Evolutionary conservation across 1,284 basidiomycete species (phyloP), one percentile per base, ranked within the genome.

Genomic region (Apiotrichum porosum): DNA sequence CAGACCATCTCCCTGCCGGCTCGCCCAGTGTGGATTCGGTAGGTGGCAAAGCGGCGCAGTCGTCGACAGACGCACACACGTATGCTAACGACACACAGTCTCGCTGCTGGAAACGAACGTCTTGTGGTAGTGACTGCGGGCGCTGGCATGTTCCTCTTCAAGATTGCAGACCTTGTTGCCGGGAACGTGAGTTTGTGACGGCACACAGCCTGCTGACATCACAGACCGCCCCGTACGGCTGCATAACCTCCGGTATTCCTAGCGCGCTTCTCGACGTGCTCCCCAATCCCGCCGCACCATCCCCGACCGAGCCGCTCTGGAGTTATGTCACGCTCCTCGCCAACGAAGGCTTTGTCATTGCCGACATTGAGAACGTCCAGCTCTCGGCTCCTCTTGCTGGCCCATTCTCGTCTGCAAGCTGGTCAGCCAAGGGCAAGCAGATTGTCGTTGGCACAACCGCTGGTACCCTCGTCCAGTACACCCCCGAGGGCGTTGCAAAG

Each of bases 341-440:
- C 12, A 47, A 49, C 6, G 61, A 66, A 32, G 63, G 67, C 10
- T 46, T 74, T 18, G 60, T 67, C 19, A 54, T 74, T 40, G 47
- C 70, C 33, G 57, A 72, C 55, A 57, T 74, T 40, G 60, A 63
- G 49, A 33, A 54, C 44, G 28, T 58, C 34, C 30, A 58, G 47
- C 37, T 64, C 4, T 46, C 60, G 3, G 44, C 49, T 1, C 60
- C 64, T 1, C 24, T 69, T 9, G 22, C 56, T 4, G 71, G 66
- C 5, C 50, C 61, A 2, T 69, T 69, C 51, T 67, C 70, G 4
- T 54, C 62, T 26, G 72, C 73, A 2, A 74, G 73, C 57, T 80
- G 79, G 79, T 79, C 77, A 3, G 75, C 74, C 21, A 78, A 77
- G 57, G 79, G 79, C 36, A 80, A 80, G 65, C 79, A 80, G 59